phyloP scores from a whole-genome alignment of 1,139 yeast genomes.

The Taphrina populina region DNA sequence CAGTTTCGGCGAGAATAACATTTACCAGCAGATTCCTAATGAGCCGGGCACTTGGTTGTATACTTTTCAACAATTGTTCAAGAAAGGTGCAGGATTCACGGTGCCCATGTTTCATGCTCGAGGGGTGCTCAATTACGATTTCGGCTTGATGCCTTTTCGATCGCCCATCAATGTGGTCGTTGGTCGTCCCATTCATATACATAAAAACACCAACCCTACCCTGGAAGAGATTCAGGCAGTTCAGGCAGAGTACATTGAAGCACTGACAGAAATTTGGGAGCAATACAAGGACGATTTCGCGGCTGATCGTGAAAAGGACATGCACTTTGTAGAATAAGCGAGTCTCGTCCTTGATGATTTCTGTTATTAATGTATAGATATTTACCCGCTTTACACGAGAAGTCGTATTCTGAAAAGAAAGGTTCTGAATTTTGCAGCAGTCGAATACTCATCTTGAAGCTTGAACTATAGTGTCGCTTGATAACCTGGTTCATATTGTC shows the following conservation, averaged over 20 bases:
- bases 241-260: slow-evolving; percentile 70
- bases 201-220: slow-evolving; percentile 52
- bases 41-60: slow-evolving; percentile 55
- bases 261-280: slow-evolving; percentile 63
- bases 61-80: slow-evolving; percentile 68
- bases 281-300: slow-evolving; percentile 61
- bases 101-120: slow-evolving; percentile 89
- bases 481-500: too few species aligned
- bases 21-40: slow-evolving; percentile 65
- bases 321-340: slow-evolving; percentile 37
- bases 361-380: too few species aligned
- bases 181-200: slow-evolving; percentile 77
- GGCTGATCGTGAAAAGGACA: slow-evolving; percentile 35
- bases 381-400: too few species aligned
- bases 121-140: slow-evolving; percentile 88
- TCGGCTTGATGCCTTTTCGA: slow-evolving; percentile 84
- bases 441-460: neutral
- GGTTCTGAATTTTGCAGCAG: too few species aligned
- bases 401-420: too few species aligned
- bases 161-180: slow-evolving; percentile 75
- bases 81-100: slow-evolving; percentile 72
- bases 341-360: too few species aligned
- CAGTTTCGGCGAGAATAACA: slow-evolving; percentile 86
- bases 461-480: too few species aligned
- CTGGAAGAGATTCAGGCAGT: slow-evolving; percentile 62